Base-by-base conservation (phyloP, 1,284 basidiomycete genomes). In the Ustilago tritici region DNA sequence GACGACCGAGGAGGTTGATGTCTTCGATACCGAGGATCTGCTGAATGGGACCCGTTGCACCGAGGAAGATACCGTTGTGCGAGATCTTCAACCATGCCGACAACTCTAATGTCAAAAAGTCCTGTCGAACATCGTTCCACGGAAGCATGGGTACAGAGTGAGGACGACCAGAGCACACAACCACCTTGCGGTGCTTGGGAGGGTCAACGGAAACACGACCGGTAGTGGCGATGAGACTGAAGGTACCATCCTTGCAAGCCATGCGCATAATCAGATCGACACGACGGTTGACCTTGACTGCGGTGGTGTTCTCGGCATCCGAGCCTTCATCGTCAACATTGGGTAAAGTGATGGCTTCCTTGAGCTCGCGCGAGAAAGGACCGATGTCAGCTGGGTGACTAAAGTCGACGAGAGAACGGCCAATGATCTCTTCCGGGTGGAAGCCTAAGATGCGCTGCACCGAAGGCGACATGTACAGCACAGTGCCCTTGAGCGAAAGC, bases 361-460 rank as follows among this genome's bases (percentile, higher is more conserved):
- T 98, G 75, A 98, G 89, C 87, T 96, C 94, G 52, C 95, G 91
- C 89, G 93, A 92, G 73, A 97, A 90, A 0, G 95, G 94, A 1
- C 96, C 92, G 50, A 95, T 89, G 85, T 98, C 95, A 58, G 92
- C 92, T 0, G 92, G 92, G 84, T 97, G 94, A 71, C 94, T 94
- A 66, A 94, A 83, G 88, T 85, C 95, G 91, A 53, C 90, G 88
- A 74, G 96, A 88, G 46, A 90, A 89, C 84, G 90, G 90, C 93
- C 93, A 35, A 94, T 89, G 64, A 98, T 90, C 75, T 96, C 94
- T 52, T 91, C 90, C 1, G 94, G 71, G 11, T 71, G 71, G 61
- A 75, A 83, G 41, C 82, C 83, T 4, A 84, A 77, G 17, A 84
- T 70, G 15, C 77, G 72, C 56, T 82, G 68, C 9, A 80, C 77